Percentiles rank a stretch among this genome's conserved stretches.
Conservation (phyloP, 2,329 filamentous ascomycete species). For the Sarocladiaceae sp. region DNA sequence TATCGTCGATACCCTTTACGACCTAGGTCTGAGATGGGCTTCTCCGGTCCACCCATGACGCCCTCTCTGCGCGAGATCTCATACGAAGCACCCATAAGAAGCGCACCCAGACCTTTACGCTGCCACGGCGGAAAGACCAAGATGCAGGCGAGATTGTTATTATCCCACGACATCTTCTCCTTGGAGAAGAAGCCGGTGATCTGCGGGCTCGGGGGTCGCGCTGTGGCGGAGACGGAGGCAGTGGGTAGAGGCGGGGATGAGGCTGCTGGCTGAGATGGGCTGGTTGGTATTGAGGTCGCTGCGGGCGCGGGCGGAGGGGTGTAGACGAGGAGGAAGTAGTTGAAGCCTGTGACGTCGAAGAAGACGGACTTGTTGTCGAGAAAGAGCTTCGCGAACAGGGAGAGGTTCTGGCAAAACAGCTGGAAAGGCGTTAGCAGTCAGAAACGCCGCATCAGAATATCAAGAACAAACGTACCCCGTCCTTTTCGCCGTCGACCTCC, state of each 20-base stretch:
- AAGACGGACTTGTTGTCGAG: constrained; percentile 98
- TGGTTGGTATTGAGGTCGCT: neutral
- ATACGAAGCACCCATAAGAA: constrained; percentile 91
- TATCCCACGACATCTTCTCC: constrained; percentile 98
- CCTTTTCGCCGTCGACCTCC: constrained; percentile 84
- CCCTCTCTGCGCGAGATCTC: constrained; percentile 81
- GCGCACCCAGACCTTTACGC: constrained; percentile 75
- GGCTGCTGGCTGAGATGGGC: constrained; percentile 11
- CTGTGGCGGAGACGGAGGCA: constrained; percentile 8
- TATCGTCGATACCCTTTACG: constrained; percentile 75
- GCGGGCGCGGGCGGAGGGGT: constrained; percentile 36
- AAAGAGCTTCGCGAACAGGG: constrained; percentile 93
- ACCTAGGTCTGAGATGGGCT: constrained; percentile 82
- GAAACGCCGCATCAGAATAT: neutral
- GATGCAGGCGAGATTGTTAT: constrained; percentile 96
- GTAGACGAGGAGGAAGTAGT: constrained; percentile 88
- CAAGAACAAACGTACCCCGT: constrained; percentile 51
- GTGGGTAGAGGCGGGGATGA: constrained; percentile 9
- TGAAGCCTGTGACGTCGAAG: constrained; percentile 90
- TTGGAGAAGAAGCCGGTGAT: constrained; percentile 98
- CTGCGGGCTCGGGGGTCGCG: constrained; percentile 29
- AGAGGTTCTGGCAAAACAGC: constrained; percentile 92
- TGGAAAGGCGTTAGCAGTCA: constrained; percentile 21
- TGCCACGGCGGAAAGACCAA: constrained; percentile 95
- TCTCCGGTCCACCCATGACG: constrained; percentile 85